A percentile compares a stretch with the other conserved stretches of the same genome.
phyloP scores from a whole-genome alignment of 441 rosid species.

The Pelargonium fulgidum region DNA sequence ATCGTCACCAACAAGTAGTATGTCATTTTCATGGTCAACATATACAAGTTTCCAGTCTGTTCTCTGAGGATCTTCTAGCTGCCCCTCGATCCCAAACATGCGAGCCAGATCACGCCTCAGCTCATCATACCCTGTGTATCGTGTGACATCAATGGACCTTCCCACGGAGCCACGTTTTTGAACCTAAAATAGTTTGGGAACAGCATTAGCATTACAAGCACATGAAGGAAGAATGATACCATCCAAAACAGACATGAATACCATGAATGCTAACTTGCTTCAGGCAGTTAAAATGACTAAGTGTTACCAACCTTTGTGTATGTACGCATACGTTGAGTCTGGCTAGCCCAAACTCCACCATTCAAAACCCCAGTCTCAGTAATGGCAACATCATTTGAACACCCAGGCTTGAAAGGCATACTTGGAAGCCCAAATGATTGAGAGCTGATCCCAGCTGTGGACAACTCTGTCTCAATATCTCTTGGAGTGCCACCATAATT shows the following conservation, averaged over 20 bases:
- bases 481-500: conserved; percentile 68
- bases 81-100: conserved; percentile 96
- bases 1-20: conserved; percentile 89
- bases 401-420: conserved; percentile 62
- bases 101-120: conserved; percentile 81
- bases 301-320: conserved; percentile 70
- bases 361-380: conserved; percentile 66
- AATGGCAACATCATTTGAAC: conserved; percentile 67
- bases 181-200: conserved; percentile 44
- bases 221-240: neutral
- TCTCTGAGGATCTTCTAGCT: conserved; percentile 81
- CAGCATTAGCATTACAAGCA: conserved; percentile 10
- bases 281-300: neutral
- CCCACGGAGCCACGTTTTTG: conserved; percentile 98
- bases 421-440: conserved; percentile 86
- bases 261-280: neutral
- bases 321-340: conserved; percentile 83
- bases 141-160: conserved; percentile 86
- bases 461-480: conserved; percentile 87
- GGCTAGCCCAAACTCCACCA: conserved; percentile 77
- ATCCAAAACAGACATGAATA: neutral
- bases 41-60: conserved; percentile 93
- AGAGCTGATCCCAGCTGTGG: conserved; percentile 80
- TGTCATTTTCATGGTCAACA: conserved; percentile 86
- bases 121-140: conserved; percentile 74